Percentiles rank a stretch among this genome's conserved stretches.
Conservation (phyloP, 2,329 filamentous ascomycete species). For the Pyrenophora graminea region DNA sequence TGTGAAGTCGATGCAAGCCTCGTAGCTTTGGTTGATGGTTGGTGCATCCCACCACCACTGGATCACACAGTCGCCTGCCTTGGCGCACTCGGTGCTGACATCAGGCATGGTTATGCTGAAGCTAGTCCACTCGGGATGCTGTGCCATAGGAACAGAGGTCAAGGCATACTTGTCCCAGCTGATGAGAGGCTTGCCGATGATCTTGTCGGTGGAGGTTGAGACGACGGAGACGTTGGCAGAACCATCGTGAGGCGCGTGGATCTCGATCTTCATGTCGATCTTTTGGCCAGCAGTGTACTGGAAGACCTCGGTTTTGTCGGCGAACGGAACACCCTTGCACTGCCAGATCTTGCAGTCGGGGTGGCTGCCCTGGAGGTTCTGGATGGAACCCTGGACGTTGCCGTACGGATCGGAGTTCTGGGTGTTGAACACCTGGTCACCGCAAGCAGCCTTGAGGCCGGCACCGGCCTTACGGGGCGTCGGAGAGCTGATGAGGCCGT, state of each 20-base stretch:
- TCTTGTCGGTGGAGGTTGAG: constrained; percentile 56
- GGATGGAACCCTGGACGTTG: constrained; percentile 61
- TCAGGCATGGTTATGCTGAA: constrained; percentile 62
- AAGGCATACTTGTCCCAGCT: constrained; percentile 61
- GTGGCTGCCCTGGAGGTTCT: constrained; percentile 52
- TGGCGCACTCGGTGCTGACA: constrained; percentile 53
- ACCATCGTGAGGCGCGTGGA: constrained; percentile 60
- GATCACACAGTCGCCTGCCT: constrained; percentile 58
- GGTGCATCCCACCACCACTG: constrained; percentile 67
- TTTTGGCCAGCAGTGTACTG: constrained; percentile 57
- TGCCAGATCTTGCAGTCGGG: constrained; percentile 60
- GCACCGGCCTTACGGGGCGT: constrained; percentile 55
- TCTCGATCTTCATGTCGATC: constrained; percentile 53
- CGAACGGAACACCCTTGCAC: constrained; percentile 63
- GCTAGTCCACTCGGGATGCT: constrained; percentile 49
- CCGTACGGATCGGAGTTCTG: constrained; percentile 59
- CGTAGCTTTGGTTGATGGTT: constrained; percentile 64
- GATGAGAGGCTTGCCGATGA: constrained; percentile 60
- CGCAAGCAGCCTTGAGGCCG: constrained; percentile 59
- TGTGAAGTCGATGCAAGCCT: constrained; percentile 65
- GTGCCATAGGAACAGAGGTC: constrained; percentile 48
- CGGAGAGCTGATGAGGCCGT: constrained; percentile 59
- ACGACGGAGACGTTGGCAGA: constrained; percentile 64
- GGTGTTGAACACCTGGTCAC: constrained; percentile 59
- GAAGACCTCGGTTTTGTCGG: constrained; percentile 56